Evolutionary conservation across 1,139 yeast species (phyloP), one percentile per base, ranked within the genome.

Genomic region (Casaregolazyma lundiana): DNA sequence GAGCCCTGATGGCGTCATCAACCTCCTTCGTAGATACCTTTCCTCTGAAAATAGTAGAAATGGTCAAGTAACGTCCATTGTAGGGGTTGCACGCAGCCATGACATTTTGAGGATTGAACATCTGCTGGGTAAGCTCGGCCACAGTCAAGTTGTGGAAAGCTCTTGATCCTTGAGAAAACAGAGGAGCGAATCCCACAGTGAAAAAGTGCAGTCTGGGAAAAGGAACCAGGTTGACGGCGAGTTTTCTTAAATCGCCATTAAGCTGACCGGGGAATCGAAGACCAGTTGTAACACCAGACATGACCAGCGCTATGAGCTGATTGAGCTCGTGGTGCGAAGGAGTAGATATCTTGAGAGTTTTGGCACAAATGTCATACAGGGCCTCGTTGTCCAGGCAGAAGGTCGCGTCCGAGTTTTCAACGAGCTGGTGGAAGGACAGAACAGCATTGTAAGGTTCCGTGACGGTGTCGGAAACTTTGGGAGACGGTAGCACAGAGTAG

Each of bases 351-450:
- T 67, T 63, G 49, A 71, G 61, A 22, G 74, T 69, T 44, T 68
- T 66, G 50, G 65, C 55, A 59, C 72, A 70, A 49, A 71, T 71
- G 50, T 70, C 70, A 60, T 68, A 70, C 36, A 71, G 61, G 13
- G 75, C 75, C 56, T 71, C 75, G 57, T 71, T 71, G 57, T 71
- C 75, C 47, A 71, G 57, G 50, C 75, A 71, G 62, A 66, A 70
- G 20, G 75, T 71, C 46, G 71, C 74, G 53, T 71, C 73, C 21
- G 72, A 62, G 57, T 65, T 60, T 56, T 71, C 75, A 16, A 71
- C 69, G 34, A 71, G 63, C 61, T 71, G 75, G 58, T 70, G 69
- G 53, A 69, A 57, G 11, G 72, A 66, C 38, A 69, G 59, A 3
- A 70, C 69, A 13, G 73, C 71, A 48, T 69, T 69, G 63, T 69